Evolutionary conservation across 2,329 filamentous ascomycete genomes (phyloP).

Genomic region (Cladosporium cucumerinum): DNA sequence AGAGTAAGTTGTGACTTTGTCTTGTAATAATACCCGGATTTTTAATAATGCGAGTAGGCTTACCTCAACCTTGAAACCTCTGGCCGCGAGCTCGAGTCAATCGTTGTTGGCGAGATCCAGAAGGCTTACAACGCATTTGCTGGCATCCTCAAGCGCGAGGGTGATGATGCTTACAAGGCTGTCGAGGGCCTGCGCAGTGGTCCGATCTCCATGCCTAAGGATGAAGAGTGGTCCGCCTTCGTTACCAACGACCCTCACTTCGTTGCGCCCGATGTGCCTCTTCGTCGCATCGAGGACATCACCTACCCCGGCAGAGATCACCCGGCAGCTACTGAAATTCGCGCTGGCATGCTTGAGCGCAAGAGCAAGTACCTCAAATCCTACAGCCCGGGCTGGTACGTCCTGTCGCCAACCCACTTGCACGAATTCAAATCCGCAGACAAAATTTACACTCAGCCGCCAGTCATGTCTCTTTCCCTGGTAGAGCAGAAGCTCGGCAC

Average conservation of each 20-base stretch:
- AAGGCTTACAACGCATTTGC: conserved; percentile 96
- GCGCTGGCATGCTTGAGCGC: conserved; percentile 86
- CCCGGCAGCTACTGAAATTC: conserved; percentile 76
- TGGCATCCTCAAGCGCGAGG: conserved; percentile 85
- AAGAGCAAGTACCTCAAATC: conserved; percentile 99
- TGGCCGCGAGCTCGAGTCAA: conserved; percentile 89
- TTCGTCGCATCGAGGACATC: conserved; percentile 77
- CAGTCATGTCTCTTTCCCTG: conserved; percentile 93
- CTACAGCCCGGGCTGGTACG: conserved; percentile 95
- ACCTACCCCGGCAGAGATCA: conserved; percentile 89
- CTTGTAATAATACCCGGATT: neutral
- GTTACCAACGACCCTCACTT: conserved; percentile 79
- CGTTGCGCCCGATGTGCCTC: conserved; percentile 75
- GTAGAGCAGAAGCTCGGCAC: conserved; percentile 94
- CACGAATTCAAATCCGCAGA: conserved; percentile 99
- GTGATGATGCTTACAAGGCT: conserved; percentile 72
- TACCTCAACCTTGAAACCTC: conserved; percentile 93
- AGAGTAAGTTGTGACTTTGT: conserved; percentile 53
- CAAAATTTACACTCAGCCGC: conserved; percentile 74
- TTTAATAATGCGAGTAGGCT: conserved; percentile 54
- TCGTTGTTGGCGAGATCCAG: conserved; percentile 95
- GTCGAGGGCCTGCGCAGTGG: conserved; percentile 79
- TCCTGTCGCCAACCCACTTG: conserved; percentile 90
- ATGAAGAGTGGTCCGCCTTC: conserved; percentile 85
- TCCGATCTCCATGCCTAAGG: conserved; percentile 88